Evolutionary conservation across 1,139 yeast species (phyloP), one percentile per base, ranked within the genome.

Genomic region (Sugiyamaella sp.): DNA sequence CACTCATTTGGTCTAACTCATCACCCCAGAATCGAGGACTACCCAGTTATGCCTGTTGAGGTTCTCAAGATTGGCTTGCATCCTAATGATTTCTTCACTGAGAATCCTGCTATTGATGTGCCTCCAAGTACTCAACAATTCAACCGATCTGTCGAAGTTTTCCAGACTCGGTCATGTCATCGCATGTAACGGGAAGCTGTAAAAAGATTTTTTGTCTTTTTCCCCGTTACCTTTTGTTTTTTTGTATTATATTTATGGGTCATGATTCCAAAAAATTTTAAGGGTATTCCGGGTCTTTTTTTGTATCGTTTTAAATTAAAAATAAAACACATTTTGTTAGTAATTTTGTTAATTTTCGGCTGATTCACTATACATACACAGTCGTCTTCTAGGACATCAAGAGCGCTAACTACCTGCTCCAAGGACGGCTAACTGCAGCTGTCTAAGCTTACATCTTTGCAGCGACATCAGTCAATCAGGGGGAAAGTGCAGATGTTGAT

Each of bases 31-130:
- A 85, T 86, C 33, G 96, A 89, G 74, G 96, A 89, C 72, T 89
- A 86, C 86, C 96, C 96, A 52, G 95, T 89, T 57, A 89, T 89
- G 96, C 95, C 96, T 42, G 86, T 84, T 55, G 96, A 89, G 74
- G 52, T 57, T 62, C 74, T 80, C 71, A 85, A 80, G 69, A 83
- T 88, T 63, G 79, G 82, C 59, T 77, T 89, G 59, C 78, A 80
- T 51, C 96, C 96, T 52, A 74, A 79, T 66, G 89, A 89, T 59
- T 89, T 89, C 81, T 89, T 87, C 71, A 84, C 84, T 63, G 82
- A 75, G 69, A 88, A 88, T 71, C 96, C 96, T 25, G 90, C 91
- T 39, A 76, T 89, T 69, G 95, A 87, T 67, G 76, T 89, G 50
- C 96, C 96, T 47, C 85, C 84, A 67, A 81, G 95, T 16, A 80